These are phyloP conservation scores for Rachicladosporium sp. DNA, from an alignment of 2,329 filamentous ascomycete genomes.

Conservation along the genomic window DNA sequence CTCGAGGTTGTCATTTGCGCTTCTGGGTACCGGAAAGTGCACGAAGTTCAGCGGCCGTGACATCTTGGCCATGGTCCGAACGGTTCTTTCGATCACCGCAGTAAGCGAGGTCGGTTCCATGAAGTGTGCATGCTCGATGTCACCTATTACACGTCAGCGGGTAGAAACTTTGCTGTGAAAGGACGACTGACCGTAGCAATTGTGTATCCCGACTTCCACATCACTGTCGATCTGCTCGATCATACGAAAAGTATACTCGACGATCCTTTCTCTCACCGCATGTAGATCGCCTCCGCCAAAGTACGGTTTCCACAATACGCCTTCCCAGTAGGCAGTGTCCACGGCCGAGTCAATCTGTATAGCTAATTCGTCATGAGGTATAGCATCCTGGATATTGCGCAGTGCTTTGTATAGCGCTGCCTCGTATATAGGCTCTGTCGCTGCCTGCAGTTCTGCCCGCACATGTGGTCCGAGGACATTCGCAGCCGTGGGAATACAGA, in stretches of 20 bases:
- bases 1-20: conserved; percentile 22
- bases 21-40: conserved; percentile 34
- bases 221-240: conserved; percentile 21
- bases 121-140: conserved; percentile 33
- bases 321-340: conserved; percentile 25
- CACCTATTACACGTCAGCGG: conserved; percentile 12
- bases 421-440: conserved; percentile 19
- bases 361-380: conserved; percentile 24
- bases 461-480: conserved; percentile 16
- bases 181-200: conserved; percentile 32
- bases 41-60: conserved; percentile 26
- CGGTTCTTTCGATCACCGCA: conserved; percentile 25
- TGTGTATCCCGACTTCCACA: conserved; percentile 33
- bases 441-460: conserved; percentile 20
- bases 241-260: conserved; percentile 22
- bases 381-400: conserved; percentile 18
- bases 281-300: conserved; percentile 19
- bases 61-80: conserved; percentile 25
- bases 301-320: conserved; percentile 21
- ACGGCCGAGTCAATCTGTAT: conserved; percentile 25
- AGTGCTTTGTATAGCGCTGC: conserved; percentile 20
- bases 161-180: too few species aligned
- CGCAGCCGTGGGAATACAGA: conserved; percentile 21
- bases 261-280: conserved; percentile 15
- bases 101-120: conserved; percentile 29